Conservation (phyloP, 257 asterid species). For the Rauvolfia tetraphylla region DNA sequence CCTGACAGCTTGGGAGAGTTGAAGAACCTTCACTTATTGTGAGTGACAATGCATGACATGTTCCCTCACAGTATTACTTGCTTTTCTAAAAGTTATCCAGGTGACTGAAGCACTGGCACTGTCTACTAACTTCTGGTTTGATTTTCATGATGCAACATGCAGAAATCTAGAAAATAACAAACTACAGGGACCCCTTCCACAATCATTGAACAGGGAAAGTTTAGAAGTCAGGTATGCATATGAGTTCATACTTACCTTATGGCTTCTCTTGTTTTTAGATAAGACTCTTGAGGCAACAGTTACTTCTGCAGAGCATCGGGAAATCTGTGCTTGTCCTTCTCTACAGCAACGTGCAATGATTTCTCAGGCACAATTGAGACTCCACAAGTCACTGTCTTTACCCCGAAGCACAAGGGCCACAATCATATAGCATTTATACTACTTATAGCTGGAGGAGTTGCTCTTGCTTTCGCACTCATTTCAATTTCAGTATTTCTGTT, state of each 20-base stretch:
- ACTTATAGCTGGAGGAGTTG: slow-evolving; percentile 56
- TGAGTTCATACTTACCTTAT: neutral
- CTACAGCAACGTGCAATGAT: slow-evolving; percentile 48
- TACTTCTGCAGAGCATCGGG: slow-evolving; percentile 61
- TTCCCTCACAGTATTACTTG: neutral
- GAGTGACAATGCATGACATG: slow-evolving; percentile 27
- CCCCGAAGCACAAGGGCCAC: slow-evolving; percentile 56
- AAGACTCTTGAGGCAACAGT: neutral
- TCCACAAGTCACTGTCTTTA: slow-evolving; percentile 70
- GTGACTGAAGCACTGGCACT: neutral
- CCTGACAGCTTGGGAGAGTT: slow-evolving; percentile 78
- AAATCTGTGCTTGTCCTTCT: slow-evolving; percentile 77
- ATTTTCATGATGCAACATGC: slow-evolving; percentile 19
- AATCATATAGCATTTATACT: slow-evolving; percentile 47
- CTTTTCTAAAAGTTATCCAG: slow-evolving; percentile 3
- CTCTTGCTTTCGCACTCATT: slow-evolving; percentile 37
- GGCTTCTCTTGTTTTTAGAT: slow-evolving; percentile 11
- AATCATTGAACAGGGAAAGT: slow-evolving; percentile 61
- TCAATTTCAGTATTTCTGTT: slow-evolving; percentile 51
- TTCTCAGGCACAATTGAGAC: slow-evolving; percentile 52
- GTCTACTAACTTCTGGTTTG: slow-evolving; percentile 4
- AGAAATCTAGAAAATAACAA: slow-evolving; percentile 85
- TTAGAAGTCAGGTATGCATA: slow-evolving; percentile 61
- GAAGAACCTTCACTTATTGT: slow-evolving; percentile 70
- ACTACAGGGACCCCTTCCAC: slow-evolving; percentile 91